Evolutionary conservation across 345 rosid species (phyloP).

Genomic region (Clausena lansium): DNA sequence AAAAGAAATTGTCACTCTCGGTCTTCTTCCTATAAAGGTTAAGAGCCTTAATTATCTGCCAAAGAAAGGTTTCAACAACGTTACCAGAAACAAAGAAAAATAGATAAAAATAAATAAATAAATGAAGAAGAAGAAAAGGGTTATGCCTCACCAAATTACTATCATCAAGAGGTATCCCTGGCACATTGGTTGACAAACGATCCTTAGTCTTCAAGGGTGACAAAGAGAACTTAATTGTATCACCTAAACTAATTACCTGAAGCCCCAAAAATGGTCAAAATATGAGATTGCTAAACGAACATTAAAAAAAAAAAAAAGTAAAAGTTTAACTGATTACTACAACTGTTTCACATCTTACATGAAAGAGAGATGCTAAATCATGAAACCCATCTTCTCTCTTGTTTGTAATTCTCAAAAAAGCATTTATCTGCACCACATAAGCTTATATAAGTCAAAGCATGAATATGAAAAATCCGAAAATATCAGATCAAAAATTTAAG

Average conservation of each 20-base stretch:
- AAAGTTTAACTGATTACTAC: background rate
- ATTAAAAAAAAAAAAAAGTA: no score
- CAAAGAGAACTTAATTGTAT: slow-evolving; percentile 80
- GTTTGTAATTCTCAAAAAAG: slow-evolving; percentile 82
- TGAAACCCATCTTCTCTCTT: slow-evolving; percentile 92
- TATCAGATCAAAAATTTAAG: background rate
- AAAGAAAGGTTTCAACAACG: slow-evolving; percentile 10
- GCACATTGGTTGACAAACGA: slow-evolving; percentile 70
- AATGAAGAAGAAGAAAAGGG: background rate
- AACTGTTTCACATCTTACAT: slow-evolving; percentile 45
- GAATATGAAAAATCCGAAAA: background rate
- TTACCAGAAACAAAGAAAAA: background rate
- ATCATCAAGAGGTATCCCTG: slow-evolving; percentile 87
- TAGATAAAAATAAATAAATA: background rate
- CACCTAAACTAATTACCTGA: slow-evolving; percentile 90
- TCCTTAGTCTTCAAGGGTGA: slow-evolving; percentile 78
- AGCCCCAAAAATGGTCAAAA: slow-evolving; percentile 10
- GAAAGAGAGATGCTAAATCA: slow-evolving; percentile 93
- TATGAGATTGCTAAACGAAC: background rate
- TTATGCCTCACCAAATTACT: slow-evolving; percentile 55
- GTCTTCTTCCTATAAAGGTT: slow-evolving; percentile 88
- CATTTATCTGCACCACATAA: slow-evolving; percentile 60
- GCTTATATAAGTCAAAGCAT: background rate
- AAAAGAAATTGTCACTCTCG: slow-evolving; percentile 68
- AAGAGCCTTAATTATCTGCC: slow-evolving; percentile 94